Conservation (phyloP, 2,329 filamentous ascomycete species). For the Scedosporium aurantiacum region DNA sequence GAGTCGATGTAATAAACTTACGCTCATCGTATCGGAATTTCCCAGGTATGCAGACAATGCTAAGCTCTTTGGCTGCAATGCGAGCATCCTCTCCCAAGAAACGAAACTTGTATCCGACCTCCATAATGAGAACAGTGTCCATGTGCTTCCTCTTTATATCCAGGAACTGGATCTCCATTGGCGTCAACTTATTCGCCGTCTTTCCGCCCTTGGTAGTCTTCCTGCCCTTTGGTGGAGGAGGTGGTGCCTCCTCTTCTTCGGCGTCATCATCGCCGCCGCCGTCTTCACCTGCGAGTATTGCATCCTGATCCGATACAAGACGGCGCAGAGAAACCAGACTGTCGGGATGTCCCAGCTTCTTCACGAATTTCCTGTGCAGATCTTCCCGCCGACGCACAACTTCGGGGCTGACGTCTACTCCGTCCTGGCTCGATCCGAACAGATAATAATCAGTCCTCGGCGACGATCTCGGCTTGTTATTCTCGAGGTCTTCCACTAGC, state of each 20-base stretch:
- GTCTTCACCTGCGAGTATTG: conserved; percentile 22
- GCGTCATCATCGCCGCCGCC: conserved; percentile 47
- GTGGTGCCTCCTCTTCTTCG: conserved; percentile 38
- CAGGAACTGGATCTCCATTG: conserved; percentile 85
- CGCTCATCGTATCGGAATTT: conserved; percentile 90
- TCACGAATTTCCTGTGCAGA: conserved; percentile 75
- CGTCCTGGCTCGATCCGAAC: conserved; percentile 30
- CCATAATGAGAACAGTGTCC: conserved; percentile 82
- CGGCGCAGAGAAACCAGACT: conserved; percentile 60
- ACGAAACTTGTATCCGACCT: conserved; percentile 95
- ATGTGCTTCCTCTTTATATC: conserved; percentile 87
- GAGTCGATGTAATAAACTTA: conserved; percentile 26
- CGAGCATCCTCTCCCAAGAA: conserved; percentile 96
- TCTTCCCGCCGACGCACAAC: conserved; percentile 51
- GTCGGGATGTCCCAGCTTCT: conserved; percentile 79
- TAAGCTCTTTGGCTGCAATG: conserved; percentile 76
- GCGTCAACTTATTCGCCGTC: conserved; percentile 68
- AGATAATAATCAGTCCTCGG: conserved; percentile 40
- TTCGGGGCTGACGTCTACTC: conserved; percentile 22
- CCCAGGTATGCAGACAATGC: conserved; percentile 93
- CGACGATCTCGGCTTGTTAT: conserved; percentile 12
- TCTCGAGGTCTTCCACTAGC: neutral
- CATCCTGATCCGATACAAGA: conserved; percentile 14
- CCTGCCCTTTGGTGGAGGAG: conserved; percentile 33
- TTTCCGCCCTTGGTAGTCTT: conserved; percentile 55